Evolutionary conservation across 148 eudicot genomes (phyloP), one percentile per base, ranked within the genome.

Genomic region (Talinum fruticosum): DNA sequence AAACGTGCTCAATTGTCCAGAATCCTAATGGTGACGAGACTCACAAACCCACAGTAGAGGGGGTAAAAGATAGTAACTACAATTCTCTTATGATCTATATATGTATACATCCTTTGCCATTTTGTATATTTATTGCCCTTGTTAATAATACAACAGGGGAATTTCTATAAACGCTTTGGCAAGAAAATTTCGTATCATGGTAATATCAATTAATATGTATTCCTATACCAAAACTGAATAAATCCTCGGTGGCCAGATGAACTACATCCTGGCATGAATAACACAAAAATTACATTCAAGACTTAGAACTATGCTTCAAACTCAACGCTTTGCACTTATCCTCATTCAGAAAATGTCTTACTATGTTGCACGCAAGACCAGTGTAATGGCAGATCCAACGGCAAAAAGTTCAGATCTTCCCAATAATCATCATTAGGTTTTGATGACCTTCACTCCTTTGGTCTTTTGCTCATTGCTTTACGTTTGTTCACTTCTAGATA

Each of bases 401-500:
- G 35, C 7, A n/a, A 5, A 67, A 53, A 37, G 49, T 35, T 64
- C 28, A 35, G 30, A 68, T 5, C 29, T 23, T 23, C 72, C 36
- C 34, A 8, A 8, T 30, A 6, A 66, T 34, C 2, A 33, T 6
- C 23, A 33, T 45, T 13, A 30, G 34, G 29, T 8, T 47, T 21
- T 6, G 7, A 32, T 10, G 23, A 24, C 32, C 69, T 79, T 85
- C 84, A 91, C 23, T 93, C 89, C 85, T 91, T 94, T 45, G 90
- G 86, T 80, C 73, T 91, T 74, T 89, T 87, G 81, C 96, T 93
- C 91, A 86, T 91, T 77, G 87, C 71, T 83, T 96, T 96, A 47
- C 99, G 90, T 87, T 96, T 96, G 87, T 85, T 91, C 49, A 89
- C 96, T 24, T 96, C 99, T 53, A 96, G 93, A 85, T 89, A 88